Evolutionary conservation across 1,284 basidiomycete species (phyloP), one percentile per base, ranked within the genome.

Genomic region (Lignosus rhinocerotis): DNA sequence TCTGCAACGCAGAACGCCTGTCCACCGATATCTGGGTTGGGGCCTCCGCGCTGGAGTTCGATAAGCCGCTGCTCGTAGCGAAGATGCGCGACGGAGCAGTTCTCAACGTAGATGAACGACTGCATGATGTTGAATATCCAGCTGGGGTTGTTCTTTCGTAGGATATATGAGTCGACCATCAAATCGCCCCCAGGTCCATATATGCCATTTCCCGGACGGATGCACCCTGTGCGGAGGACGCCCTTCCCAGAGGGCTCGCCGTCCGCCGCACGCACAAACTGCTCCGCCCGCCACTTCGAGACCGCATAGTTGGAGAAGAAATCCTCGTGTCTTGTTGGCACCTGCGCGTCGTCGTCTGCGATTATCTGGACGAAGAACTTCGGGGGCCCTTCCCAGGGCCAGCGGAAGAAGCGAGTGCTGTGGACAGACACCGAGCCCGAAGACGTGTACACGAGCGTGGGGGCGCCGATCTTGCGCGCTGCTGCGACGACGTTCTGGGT

Each of bases 171-270:
- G 11, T 81, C 86, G 54, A 81, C 82, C 11, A 88, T 68, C 65
- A 86, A 78, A 68, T 91, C 89, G 3, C 89, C 89, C 25, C 88
- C 82, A 2, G 88, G 84, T 1, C 88, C 89, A 68, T 82, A 91
- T 1, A 90, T 73, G 0, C 86, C 88, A 62, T 91, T 91, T 0
- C 88, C 88, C 3, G 90, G 89, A 14, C 90, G 81, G 41, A 92
- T 75, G 61, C 82, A 85, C 0, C 89, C 89, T 7, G 88, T 91
- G 48, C 84, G 78, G 34, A 92, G 67, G 9, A 75, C 67, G 30
- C 70, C 68, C 6, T 34, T 55, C 12, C 67, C 75, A 1, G 79
- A 75, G 1, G 69, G 60, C 6, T 78, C 71, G 32, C 73, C 74
- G 59, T 89, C 80, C 0, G 85, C 83, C 0, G 69, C 73, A n/a